Conservation (phyloP, 306 rosid genomes). For the Prunus campanulata region DNA sequence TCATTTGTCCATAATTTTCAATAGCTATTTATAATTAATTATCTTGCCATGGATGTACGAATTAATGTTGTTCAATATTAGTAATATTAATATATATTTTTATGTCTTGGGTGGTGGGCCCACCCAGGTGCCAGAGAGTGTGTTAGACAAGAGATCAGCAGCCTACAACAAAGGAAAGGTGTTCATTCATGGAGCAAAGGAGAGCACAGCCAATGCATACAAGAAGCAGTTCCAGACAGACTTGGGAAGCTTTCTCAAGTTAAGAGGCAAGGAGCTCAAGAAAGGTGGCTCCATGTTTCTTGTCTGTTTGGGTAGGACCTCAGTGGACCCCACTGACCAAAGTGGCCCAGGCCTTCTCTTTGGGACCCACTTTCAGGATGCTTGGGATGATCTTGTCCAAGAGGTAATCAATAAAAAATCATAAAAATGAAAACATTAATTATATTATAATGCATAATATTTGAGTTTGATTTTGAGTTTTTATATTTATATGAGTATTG, state of each 20-base stretch:
- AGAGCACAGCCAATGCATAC: constrained; percentile 65
- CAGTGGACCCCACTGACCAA: too few species aligned
- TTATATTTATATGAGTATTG: too few species aligned
- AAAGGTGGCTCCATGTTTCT: too few species aligned
- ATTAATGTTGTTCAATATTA: background rate
- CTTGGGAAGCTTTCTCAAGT: too few species aligned
- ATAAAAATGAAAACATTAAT: too few species aligned
- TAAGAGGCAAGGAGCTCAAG: too few species aligned
- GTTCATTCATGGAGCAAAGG: constrained; percentile 80
- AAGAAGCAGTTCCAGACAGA: too few species aligned
- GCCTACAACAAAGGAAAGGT: constrained; percentile 90
- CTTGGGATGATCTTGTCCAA: constrained; percentile 98
- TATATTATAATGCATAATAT: background rate
- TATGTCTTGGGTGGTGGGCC: background rate
- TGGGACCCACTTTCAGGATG: constrained; percentile 98
- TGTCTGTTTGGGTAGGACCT: too few species aligned
- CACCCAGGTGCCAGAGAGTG: constrained; percentile 65
- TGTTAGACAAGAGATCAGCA: constrained; percentile 51
- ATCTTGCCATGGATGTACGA: too few species aligned
- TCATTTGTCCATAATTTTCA: too few species aligned
- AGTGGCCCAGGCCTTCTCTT: constrained; percentile 62
- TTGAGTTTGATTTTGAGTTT: too few species aligned
- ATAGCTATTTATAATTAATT: too few species aligned
- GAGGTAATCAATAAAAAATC: constrained; percentile 47
- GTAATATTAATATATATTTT: background rate